Base-by-base conservation (phyloP, 2,329 filamentous ascomycete species). In the Xylaria sp. region DNA sequence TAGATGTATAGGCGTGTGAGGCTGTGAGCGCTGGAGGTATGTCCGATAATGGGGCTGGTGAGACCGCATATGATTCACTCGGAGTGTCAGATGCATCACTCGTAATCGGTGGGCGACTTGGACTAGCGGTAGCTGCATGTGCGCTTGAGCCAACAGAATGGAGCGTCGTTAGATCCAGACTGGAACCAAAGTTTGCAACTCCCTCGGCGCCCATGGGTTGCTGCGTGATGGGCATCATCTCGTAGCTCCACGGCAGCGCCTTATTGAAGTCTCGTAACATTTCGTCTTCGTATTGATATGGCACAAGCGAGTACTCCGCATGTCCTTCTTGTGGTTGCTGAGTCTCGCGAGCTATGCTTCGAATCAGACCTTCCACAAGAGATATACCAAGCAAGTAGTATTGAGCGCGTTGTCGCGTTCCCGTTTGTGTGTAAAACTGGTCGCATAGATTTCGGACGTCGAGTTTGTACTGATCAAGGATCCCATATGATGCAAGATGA, bases 321-420 rank as follows among this genome's bases (percentile, higher is more conserved):
- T 62, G 52, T 51, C 63, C 62, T 60, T 61, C 59, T 34, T 66
- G 65, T 23, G 23, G 50, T 39, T 62, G 61, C 49, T 69, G 65
- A 42, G 63, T 46, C 46, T 65, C 62, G 35, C 63, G 61, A 30
- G 65, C 55, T 48, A 69, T 55, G 35, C 55, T 65, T 47, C 69
- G 65, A 23, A 81, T 70, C 2, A 81, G 62, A n/a, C 63, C 68
- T 49, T 76, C 71, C 7, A 81, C 68, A 34, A 82, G 65, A 7
- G 72, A 66, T 46, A 79, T 71, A 47, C 74, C 76, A 30, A 76
- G 67, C 0, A 63, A 62, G 59, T 83, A 74, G 60, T 82, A 83
- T 9, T 64, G 68, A 8, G 66, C 62, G 30, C 81, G 77, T 23
- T 72, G 63, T 4, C 70, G 69, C 18, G 63, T 63, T 4, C 68